These are phyloP conservation scores for Jatropha podagrica DNA, from an alignment of 441 rosid genomes.

Conservation along the genomic window DNA sequence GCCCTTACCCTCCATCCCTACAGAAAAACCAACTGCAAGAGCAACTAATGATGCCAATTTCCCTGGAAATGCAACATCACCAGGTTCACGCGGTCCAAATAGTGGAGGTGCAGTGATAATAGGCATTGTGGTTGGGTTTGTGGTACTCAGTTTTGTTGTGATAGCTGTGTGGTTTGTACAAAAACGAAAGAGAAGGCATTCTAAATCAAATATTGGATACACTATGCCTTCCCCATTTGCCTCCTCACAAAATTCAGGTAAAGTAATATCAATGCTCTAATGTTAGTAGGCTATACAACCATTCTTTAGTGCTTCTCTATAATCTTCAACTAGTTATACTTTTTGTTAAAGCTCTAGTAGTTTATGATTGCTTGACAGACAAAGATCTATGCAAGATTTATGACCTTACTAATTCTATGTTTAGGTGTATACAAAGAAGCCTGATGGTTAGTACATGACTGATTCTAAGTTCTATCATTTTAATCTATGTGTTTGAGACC, in stretches of 20 bases:
- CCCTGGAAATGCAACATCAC: conserved; percentile 32
- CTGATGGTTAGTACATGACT: neutral
- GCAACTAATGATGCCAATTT: conserved; percentile 40
- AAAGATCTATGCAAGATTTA: neutral
- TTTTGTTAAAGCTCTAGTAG: conserved; percentile 1
- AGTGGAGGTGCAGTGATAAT: conserved; percentile 58
- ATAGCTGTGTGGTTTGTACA: conserved; percentile 57
- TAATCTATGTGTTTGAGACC: neutral
- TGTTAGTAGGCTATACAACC: neutral
- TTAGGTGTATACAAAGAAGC: neutral
- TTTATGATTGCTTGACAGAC: neutral
- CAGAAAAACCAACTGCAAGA: conserved; percentile 59
- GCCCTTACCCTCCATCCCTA: conserved; percentile 57
- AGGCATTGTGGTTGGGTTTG: conserved; percentile 56
- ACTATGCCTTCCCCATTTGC: conserved; percentile 69
- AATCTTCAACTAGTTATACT: neutral
- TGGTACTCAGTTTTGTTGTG: conserved; percentile 59
- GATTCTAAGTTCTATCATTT: neutral
- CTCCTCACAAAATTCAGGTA: conserved; percentile 84
- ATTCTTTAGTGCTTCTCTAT: neutral
- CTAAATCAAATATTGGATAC: conserved; percentile 55
- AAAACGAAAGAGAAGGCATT: conserved; percentile 54
- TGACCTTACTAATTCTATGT: neutral
- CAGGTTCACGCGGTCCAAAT: conserved; percentile 35
- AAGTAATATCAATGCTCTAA: conserved; percentile 11